These are phyloP conservation scores for Colletotrichum neosansevieriae DNA, from an alignment of 2,329 filamentous ascomycete species.

Conservation along the genomic window DNA sequence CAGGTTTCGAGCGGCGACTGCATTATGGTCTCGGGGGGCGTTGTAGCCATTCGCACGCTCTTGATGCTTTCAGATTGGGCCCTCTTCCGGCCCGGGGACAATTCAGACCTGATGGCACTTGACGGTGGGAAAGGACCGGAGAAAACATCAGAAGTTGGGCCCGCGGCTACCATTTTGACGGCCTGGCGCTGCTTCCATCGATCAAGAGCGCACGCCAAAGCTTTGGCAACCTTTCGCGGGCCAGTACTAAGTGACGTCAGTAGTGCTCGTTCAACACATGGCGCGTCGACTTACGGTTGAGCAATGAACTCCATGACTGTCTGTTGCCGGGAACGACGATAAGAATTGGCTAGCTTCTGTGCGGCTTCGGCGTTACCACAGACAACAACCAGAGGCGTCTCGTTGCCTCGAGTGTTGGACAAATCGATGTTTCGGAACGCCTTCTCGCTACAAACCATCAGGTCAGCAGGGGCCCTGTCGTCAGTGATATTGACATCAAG, in stretches of 20 bases:
- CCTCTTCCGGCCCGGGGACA: conserved; percentile 2
- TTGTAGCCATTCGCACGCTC: conserved; percentile 4
- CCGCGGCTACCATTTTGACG: not conserved
- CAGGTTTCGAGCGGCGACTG: conserved; percentile 17
- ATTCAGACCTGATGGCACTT: conserved; percentile 3
- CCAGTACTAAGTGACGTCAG: conserved; percentile 26
- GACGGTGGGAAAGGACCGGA: not conserved
- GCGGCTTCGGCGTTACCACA: conserved; percentile 41
- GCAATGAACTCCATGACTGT: conserved; percentile 42
- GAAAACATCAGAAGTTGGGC: conserved; percentile 17
- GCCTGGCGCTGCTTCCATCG: conserved; percentile 37
- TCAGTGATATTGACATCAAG: conserved; percentile 48
- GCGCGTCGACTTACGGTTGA: conserved; percentile 40
- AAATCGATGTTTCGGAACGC: conserved; percentile 39
- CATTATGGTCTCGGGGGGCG: not conserved
- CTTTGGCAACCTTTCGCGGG: conserved; percentile 42
- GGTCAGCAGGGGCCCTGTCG: conserved; percentile 39
- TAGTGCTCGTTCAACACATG: not conserved
- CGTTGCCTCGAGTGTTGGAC: conserved; percentile 40
- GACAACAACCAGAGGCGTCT: conserved; percentile 39
- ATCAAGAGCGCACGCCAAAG: conserved; percentile 35
- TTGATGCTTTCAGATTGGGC: conserved; percentile 35
- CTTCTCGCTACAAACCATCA: conserved; percentile 47
- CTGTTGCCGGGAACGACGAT: conserved; percentile 17
- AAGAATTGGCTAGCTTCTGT: conserved; percentile 36